These are phyloP conservation scores for Pecoramyces ruminantium DNA, from an alignment of 192 early-diverging fungal species.

Conservation along the genomic window DNA sequence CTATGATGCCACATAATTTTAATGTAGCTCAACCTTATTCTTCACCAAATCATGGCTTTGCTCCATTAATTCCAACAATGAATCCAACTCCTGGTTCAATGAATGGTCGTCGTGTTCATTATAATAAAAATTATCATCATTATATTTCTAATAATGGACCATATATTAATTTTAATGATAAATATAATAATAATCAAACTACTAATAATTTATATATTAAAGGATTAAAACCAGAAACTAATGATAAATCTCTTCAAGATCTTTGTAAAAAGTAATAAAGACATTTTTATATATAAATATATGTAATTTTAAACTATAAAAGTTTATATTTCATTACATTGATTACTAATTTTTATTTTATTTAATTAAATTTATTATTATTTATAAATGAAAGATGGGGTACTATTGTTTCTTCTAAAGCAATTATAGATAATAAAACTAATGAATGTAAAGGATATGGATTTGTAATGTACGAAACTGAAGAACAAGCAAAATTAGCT, in stretches of 20 bases:
- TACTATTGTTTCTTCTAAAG: slow-evolving; percentile 57
- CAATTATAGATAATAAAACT: slow-evolving; percentile 66
- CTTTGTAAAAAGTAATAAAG: slow-evolving; percentile 30
- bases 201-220: slow-evolving; percentile 60
- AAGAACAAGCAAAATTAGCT: slow-evolving; percentile 41
- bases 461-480: slow-evolving; percentile 68
- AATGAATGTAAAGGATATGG: slow-evolving; percentile 78
- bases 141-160: neutral
- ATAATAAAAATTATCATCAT: neutral
- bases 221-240: slow-evolving; percentile 41
- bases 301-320: no score
- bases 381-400: slow-evolving; percentile 31
- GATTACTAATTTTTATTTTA: no score
- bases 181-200: neutral
- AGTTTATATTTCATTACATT: no score
- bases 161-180: neutral
- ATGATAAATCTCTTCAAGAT: slow-evolving; percentile 42
- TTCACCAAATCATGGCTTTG: neutral
- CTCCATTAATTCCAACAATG: neutral
- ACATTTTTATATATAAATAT: no score
- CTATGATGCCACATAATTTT: neutral
- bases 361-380: no score
- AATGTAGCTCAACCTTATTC: neutral
- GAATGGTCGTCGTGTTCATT: neutral
- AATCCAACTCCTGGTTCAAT: neutral